Base-by-base conservation (phyloP, 306 rosid species). In the Astragalus glycyphyllos region DNA sequence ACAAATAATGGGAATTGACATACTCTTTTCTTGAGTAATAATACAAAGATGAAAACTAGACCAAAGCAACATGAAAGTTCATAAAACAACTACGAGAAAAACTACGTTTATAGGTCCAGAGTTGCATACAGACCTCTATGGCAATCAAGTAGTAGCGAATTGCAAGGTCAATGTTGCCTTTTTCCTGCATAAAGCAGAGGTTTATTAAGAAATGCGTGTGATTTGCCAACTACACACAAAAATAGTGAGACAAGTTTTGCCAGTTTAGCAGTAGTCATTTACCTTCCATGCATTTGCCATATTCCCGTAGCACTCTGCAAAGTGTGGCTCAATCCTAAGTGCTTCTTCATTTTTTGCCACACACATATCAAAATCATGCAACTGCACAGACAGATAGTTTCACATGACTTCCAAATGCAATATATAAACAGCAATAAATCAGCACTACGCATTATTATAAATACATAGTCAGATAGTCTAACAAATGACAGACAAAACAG, bases 271-370 rank as follows among this genome's bases (percentile, higher is more conserved):
- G 32, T 14, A 3, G 55, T 31, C 29, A 68, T 48, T 56, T 72
- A 88, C 99, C 96, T 95, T 95, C 99, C 92, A 95, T 48, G 99
- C 99, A 84, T 95, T 95, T 41, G 99, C 99, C 99, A 95, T 91
- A 77, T 95, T 95, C 53, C 99, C 99, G 47, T 95, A 95, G 74
- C 99, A 91, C 85, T 95, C 99, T 0, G 99, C 95, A 74, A 95
- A 95, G 77, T 79, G 96, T 7, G 97, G 96, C 14, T 95, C 90
- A 49, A 91, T 75, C 55, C 84, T 88, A 78, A 95, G 91, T 12
- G 99, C 96, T 84, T 95, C 97, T 81, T 95, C 97, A 76, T 95
- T 95, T 86, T 89, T 91, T 7, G 99, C 71, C 68, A 95, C 83
- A 71, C 99, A 95, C 92, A 81, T 89, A 67, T 91, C 99, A 88